These are phyloP conservation scores for Aspergillus heteromorphus DNA, from an alignment of 495 filamentous ascomycete genomes.

Conservation along the genomic window DNA sequence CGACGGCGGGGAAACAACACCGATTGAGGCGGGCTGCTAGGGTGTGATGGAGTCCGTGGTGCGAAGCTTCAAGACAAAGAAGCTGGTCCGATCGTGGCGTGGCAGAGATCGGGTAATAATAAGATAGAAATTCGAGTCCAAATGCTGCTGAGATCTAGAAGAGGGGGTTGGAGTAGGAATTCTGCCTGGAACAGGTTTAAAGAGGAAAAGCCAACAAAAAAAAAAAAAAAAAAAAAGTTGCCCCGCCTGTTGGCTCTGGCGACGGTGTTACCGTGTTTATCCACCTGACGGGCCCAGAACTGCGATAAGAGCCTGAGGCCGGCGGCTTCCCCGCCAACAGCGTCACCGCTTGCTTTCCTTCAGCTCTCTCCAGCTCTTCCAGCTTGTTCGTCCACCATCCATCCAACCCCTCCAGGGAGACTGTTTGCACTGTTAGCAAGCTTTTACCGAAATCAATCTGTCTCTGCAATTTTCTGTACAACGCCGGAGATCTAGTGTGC, in stretches of 20 bases:
- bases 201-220: conserved; percentile 10
- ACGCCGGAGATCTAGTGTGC: background rate
- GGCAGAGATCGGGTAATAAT: background rate
- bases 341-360: conserved; percentile 19
- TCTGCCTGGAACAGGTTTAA: background rate
- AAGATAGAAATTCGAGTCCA: background rate
- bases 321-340: conserved; percentile 21
- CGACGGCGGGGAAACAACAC: conserved; percentile 8
- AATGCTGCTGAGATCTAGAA: background rate
- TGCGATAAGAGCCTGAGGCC: conserved; percentile 15
- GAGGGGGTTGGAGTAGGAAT: background rate
- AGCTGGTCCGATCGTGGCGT: background rate
- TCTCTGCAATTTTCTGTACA: background rate
- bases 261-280: conserved; percentile 39
- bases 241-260: conserved; percentile 27
- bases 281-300: conserved; percentile 17
- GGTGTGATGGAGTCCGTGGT: background rate
- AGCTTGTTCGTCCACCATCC: conserved; percentile 1
- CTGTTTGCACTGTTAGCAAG: background rate
- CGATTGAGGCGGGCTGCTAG: background rate
- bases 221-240: conserved; percentile 24
- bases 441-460: background rate
- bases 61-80: background rate
- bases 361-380: too few relatives aligned
- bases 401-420: background rate